Evolutionary conservation across 805 yeast species (phyloP), one percentile per base, ranked within the genome.

Genomic region (Candida xyloterini): DNA sequence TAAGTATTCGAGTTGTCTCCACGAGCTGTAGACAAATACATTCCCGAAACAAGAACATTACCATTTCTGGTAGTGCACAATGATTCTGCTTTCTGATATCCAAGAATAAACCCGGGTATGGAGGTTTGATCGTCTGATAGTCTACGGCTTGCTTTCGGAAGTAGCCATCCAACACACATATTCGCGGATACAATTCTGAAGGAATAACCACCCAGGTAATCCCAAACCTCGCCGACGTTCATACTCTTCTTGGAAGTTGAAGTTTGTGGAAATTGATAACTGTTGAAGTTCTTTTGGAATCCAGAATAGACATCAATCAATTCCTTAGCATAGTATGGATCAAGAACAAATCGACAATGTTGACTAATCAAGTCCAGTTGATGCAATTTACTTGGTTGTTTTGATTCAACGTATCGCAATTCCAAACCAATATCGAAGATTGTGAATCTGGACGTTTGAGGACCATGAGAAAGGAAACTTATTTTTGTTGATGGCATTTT

Each of bases 161-260:
- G 84, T 4, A 84, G 56, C 89, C 95, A 87, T 0, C 96, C 95
- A 24, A 84, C 43, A 46, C 95, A 84, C 43, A 84, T 68, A 47
- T 82, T 76, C 48, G 79, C 74, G 0, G 87, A 75, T 5, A 79
- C 56, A 16, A 83, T 67, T 33, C 77, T 83, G 22, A 83, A 63
- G 0, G 86, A 68, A 33, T 69, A 71, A 45, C 70, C 66, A n/a
- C 60, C 59, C 33, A 63, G 42, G 26, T 59, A 40, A 0, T 50
- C 35, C 18, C 47, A 52, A 10, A 55, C 18, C 11, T 44, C 47
- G n/a, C 46, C 49, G 8, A 13, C 35, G 36, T 26, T 32, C 9
- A 18, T 28, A 15, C 16, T 37, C 37, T n/a, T 21, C 10, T 11
- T 36, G 30, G 16, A 30, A 14, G 34, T 4, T 8, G 30, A 16